Base-by-base conservation (phyloP, 75 land plant genomes). In the Picea sitchensis region DNA sequence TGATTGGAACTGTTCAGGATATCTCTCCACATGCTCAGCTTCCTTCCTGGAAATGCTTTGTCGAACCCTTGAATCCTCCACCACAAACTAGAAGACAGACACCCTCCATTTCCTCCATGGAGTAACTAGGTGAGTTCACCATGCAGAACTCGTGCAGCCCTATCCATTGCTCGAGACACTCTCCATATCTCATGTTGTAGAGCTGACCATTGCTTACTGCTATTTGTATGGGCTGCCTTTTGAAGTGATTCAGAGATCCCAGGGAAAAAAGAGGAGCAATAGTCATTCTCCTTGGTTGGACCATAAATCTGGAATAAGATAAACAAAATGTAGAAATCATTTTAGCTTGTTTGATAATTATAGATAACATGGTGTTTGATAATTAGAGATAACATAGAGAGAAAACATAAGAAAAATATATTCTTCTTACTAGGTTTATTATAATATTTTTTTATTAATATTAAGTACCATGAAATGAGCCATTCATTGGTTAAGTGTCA, bases 171-270 rank as follows among this genome's bases (percentile, higher is more conserved):
- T 54, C 97, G 83, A 2, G 97, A 82, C 15, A 82, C 93, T 78
- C 95, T 89, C 89, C 89, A 92, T 15, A 94, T 80, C 61, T 94
- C 88, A 80, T 92, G 95, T 69, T 94, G 95, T 9, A 90, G 91
- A 59, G 72, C 64, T 15, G 73, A 75, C 97, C 94, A 90, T 12
- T 90, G 64, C 75, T 84, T 69, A 47, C 77, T 47, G 23, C 83
- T 84, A 58, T 84, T 85, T 36, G 63, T 59, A 32, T 15, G 77
- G 61, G 64, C 73, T 23, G 86, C 84, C 63, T 86, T 81, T 51
- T 83, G 77, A 57, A 84, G 54, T 6, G 91, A 88, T 77, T 87
- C 84, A 44, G 78, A 84, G 61, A 94, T 83, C 1, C 87, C 95
- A 32, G 97, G 97, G 72, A 90, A 94, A 21, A 82, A 81, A 71